Conservation (phyloP, 768 basidiomycete species). For the Erythrobasidium yunnanense region DNA sequence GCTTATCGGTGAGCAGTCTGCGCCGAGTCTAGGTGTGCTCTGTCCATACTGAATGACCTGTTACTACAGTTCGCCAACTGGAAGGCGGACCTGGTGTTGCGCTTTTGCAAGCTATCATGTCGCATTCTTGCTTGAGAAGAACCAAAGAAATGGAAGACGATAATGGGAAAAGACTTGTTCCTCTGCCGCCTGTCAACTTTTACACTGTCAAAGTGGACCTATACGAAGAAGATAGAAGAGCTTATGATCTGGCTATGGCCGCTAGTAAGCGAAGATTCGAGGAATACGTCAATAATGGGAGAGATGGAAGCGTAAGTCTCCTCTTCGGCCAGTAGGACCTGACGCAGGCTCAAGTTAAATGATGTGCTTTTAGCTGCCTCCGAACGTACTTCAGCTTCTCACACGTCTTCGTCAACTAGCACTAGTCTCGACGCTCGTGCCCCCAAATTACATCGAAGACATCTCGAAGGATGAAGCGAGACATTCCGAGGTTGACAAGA, state of each 20-base stretch:
- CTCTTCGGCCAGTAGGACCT: slow-evolving; percentile 42
- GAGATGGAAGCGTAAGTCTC: slow-evolving; percentile 33
- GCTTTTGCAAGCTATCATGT: slow-evolving; percentile 43
- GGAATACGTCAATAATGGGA: slow-evolving; percentile 14
- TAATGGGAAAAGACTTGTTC: slow-evolving; percentile 59
- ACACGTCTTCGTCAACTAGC: slow-evolving; percentile 62
- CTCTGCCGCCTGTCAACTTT: slow-evolving; percentile 71
- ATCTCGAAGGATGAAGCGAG: neutral
- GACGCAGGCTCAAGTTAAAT: neutral
- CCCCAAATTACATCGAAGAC: slow-evolving; percentile 48
- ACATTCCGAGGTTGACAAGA: neutral
- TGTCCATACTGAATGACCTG: too few relatives aligned
- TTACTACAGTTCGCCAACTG: slow-evolving; percentile 14
- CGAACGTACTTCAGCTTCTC: slow-evolving; percentile 36
- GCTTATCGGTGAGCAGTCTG: slow-evolving; percentile 45
- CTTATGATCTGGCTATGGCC: slow-evolving; percentile 49
- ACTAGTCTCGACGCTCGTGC: slow-evolving; percentile 66
- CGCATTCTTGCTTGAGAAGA: neutral
- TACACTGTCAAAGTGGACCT: slow-evolving; percentile 62
- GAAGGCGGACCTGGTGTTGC: slow-evolving; percentile 64
- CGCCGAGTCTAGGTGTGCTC: neutral
- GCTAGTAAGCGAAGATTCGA: slow-evolving; percentile 24
- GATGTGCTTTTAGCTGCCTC: slow-evolving; percentile 64
- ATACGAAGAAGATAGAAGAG: slow-evolving; percentile 30
- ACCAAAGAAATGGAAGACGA: slow-evolving; percentile 65